A percentile compares a stretch with the other conserved stretches of the same genome.
Evolutionary conservation across 345 rosid genomes (phyloP).

Genomic region (Bruguiera parviflora): DNA sequence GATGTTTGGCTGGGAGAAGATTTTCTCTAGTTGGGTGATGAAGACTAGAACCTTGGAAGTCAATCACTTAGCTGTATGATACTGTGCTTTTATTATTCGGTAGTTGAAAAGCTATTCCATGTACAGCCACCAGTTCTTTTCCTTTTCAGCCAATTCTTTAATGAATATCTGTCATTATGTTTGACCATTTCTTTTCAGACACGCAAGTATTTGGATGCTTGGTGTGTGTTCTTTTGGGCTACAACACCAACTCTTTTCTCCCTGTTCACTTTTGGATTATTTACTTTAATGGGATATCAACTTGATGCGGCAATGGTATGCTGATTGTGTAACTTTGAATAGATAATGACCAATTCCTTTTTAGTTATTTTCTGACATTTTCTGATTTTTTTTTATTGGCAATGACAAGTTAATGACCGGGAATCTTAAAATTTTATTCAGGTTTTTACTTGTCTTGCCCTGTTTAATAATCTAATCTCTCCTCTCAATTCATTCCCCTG

Average conservation of each 20-base stretch:
- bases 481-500: constrained; percentile 94
- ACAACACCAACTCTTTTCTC: constrained; percentile 94
- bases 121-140: neutral
- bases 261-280: constrained; percentile 79
- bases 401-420: neutral
- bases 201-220: constrained; percentile 90
- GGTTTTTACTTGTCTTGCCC: constrained; percentile 94
- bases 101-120: constrained; percentile 7
- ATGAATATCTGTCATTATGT: constrained; percentile 1
- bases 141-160: neutral
- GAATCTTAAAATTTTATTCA: constrained; percentile 31
- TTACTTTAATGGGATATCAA: constrained; percentile 79
- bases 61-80: constrained; percentile 69
- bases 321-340: constrained; percentile 7
- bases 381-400: neutral
- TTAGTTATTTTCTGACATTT: constrained; percentile 8
- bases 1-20: constrained; percentile 86
- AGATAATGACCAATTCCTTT: constrained; percentile 4
- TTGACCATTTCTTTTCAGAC: constrained; percentile 46
- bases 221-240: constrained; percentile 99
- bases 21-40: constrained; percentile 74
- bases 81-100: constrained; percentile 11
- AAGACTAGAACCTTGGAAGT: constrained; percentile 77
- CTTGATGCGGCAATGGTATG: constrained; percentile 92
- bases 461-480: constrained; percentile 81